phyloP scores from a whole-genome alignment of 441 rosid species.

The Biscutella laevigata region DNA sequence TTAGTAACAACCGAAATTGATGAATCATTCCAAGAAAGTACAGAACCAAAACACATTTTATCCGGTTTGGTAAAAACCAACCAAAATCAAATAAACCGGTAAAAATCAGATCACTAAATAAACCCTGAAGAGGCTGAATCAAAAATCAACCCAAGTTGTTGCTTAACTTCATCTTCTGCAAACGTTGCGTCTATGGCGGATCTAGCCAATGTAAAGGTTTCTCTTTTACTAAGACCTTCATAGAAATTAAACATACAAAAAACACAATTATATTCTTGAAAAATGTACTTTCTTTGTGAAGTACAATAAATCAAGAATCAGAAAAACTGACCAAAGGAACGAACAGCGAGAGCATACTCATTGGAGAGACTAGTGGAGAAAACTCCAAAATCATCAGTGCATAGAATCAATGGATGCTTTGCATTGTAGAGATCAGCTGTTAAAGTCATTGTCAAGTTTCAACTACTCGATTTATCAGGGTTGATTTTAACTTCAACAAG shows the following conservation, averaged over 20 bases:
- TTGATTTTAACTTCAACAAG: not conserved
- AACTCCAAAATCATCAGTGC: conserved; percentile 89
- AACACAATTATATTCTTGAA: not conserved
- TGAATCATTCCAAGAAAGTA: not conserved
- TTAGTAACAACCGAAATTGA: not conserved
- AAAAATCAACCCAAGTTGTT: conserved; percentile 39
- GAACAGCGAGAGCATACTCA: conserved; percentile 65
- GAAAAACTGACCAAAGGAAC: conserved; percentile 54
- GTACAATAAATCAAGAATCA: not conserved
- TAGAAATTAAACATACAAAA: not conserved
- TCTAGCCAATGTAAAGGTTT: conserved; percentile 59
- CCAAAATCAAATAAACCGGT: conserved; percentile 1
- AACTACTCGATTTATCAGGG: no score
- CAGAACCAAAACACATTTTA: not conserved
- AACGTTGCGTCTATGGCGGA: conserved; percentile 58
- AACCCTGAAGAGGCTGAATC: conserved; percentile 27
- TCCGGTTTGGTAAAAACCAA: conserved; percentile 3
- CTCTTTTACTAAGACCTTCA: conserved; percentile 56
- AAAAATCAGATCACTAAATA: not conserved
- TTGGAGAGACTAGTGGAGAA: conserved; percentile 71
- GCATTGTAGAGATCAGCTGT: conserved; percentile 65
- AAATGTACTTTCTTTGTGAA: not conserved
- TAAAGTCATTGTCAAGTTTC: conserved; percentile 8
- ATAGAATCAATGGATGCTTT: conserved; percentile 66
- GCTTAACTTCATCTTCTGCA: conserved; percentile 60